These are phyloP conservation scores for Plasmodium chabaudi DNA, from an alignment of 169 alveolate species.

Conservation along the genomic window DNA sequence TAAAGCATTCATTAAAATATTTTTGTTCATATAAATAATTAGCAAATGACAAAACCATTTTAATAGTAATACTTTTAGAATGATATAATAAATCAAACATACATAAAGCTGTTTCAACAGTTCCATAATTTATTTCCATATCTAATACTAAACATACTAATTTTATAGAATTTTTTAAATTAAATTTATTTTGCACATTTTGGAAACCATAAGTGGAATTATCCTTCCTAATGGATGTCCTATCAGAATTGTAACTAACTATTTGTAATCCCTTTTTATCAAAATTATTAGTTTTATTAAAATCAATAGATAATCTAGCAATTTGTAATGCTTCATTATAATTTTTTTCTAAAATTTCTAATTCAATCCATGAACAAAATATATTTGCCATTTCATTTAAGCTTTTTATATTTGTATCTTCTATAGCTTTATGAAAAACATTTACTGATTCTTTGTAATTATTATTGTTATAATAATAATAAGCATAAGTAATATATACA, in stretches of 20 bases:
- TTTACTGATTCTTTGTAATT: slow-evolving; percentile 26
- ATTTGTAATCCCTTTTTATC: neutral
- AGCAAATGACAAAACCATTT: slow-evolving; percentile 83
- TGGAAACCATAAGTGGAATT: neutral
- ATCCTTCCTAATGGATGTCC: neutral
- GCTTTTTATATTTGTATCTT: slow-evolving; percentile 19
- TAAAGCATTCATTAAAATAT: slow-evolving; percentile 88
- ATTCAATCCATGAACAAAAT: slow-evolving; percentile 63
- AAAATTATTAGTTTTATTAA: neutral
- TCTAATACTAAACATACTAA: slow-evolving; percentile 45
- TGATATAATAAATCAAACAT: slow-evolving; percentile 76
- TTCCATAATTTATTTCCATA: slow-evolving; percentile 71
- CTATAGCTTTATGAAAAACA: slow-evolving; percentile 25
- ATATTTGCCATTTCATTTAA: slow-evolving; percentile 43
- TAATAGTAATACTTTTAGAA: slow-evolving; percentile 84
- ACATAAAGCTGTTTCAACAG: slow-evolving; percentile 34
- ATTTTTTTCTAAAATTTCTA: slow-evolving; percentile 46
- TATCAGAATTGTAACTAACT: neutral
- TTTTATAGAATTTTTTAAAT: slow-evolving; percentile 30
- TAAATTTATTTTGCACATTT: neutral
- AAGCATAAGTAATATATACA: slow-evolving; percentile 62
- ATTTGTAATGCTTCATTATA: slow-evolving; percentile 44
- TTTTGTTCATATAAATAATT: slow-evolving; percentile 80
- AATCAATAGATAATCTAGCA: slow-evolving; percentile 39
- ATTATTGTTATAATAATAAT: slow-evolving; percentile 31